Percentiles rank a stretch among this genome's conserved stretches.
Conservation (phyloP, 257 asterid genomes). For the Jacaranda copaia region DNA sequence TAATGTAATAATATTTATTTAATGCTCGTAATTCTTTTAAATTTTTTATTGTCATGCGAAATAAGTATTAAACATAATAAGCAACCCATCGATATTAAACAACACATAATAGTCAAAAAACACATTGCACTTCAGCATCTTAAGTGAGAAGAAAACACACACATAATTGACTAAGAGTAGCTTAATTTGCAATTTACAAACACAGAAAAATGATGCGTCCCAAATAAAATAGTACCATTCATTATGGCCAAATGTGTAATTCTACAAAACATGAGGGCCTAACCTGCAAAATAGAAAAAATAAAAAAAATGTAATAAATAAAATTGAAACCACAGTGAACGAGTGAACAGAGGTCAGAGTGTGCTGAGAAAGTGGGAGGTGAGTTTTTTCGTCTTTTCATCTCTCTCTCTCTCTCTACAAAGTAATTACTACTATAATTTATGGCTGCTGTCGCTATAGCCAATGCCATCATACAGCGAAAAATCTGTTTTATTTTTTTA, state of each 20-base stretch:
- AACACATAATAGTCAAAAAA: neutral
- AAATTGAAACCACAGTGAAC: conserved; percentile 27
- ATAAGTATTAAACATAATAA: neutral
- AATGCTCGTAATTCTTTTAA: neutral
- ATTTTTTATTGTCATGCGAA: neutral
- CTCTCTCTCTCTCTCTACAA: conserved; percentile 37
- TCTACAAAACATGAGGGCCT: neutral
- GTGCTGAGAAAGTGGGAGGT: conserved; percentile 50
- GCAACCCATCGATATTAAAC: neutral
- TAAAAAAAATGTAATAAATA: neutral
- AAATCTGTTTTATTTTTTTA: neutral
- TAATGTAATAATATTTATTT: neutral
- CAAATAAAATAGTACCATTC: conserved; percentile 4
- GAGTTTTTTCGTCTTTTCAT: conserved; percentile 14
- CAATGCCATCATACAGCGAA: conserved; percentile 37
- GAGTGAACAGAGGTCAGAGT: conserved; percentile 42
- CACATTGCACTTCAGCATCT: neutral
- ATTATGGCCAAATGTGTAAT: neutral
- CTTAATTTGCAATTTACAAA: conserved; percentile 1
- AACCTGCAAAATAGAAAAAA: neutral
- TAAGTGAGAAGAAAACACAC: neutral
- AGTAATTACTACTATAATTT: conserved; percentile 22
- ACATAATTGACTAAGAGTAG: neutral
- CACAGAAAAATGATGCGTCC: neutral
- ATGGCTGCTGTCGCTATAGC: conserved; percentile 44